Percentiles rank a stretch among this genome's conserved stretches.
Evolutionary conservation across 2,329 filamentous ascomycete genomes (phyloP).

Genomic region (Annulohypoxylon truncatum): DNA sequence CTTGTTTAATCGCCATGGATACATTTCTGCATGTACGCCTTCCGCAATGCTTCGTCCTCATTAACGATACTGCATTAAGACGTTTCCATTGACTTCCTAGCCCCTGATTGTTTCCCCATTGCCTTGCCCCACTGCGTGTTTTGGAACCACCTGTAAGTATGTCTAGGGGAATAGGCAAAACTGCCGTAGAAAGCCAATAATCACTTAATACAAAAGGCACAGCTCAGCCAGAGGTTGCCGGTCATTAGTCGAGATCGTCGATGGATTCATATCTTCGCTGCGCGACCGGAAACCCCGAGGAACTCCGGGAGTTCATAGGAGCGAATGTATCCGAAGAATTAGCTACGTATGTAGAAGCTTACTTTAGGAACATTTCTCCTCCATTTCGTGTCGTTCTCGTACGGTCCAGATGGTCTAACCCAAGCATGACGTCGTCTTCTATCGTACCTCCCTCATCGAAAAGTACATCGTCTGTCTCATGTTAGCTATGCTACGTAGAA

Average conservation of each 20-base stretch:
- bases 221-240: constrained; percentile 15
- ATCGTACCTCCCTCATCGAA: constrained; percentile 60
- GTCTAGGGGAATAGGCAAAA: constrained; percentile 23
- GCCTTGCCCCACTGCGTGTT: constrained; percentile 12
- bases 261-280: constrained; percentile 2
- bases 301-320: constrained; percentile 1
- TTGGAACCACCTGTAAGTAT: constrained; percentile 15
- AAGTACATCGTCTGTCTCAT: constrained; percentile 66
- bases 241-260: constrained; percentile 7
- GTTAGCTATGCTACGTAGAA: constrained; percentile 40
- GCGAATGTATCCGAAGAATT: constrained; percentile 6
- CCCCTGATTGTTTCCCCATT: constrained; percentile 12
- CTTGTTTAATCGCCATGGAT: constrained; percentile 13
- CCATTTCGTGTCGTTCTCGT: constrained; percentile 69
- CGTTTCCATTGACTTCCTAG: constrained; percentile 10
- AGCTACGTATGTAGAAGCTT: constrained; percentile 15
- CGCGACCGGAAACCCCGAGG: background rate
- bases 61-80: constrained; percentile 21
- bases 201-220: constrained; percentile 40
- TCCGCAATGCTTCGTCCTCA: constrained; percentile 19
- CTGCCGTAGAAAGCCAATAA: constrained; percentile 32
- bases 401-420: constrained; percentile 74
- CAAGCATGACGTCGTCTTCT: constrained; percentile 70
- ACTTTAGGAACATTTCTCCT: constrained; percentile 70
- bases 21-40: constrained; percentile 22